Base-by-base conservation (phyloP, 371 early-diverging fungal genomes). In the Mortierella sp. region DNA sequence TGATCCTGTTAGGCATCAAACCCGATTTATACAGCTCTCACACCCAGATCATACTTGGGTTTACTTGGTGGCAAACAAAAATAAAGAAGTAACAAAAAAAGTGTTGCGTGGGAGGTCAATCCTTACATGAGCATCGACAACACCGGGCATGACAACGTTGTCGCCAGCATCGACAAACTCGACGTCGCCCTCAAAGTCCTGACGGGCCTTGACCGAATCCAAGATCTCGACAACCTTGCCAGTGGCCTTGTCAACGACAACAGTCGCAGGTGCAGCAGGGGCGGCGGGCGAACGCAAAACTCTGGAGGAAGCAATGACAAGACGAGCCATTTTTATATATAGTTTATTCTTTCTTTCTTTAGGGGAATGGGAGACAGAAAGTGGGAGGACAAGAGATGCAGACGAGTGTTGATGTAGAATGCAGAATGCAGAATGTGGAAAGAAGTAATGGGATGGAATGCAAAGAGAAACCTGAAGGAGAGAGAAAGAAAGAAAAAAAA, bases 91-190 rank as follows among this genome's bases (percentile, higher is more conserved):
- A n/a, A n/a, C n/a, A n/a, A n/a, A n/a, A n/a, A n/a, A n/a, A n/a
- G n/a, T n/a, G n/a, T n/a, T n/a, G n/a, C n/a, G n/a, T n/a, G n/a
- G n/a, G n/a, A n/a, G n/a, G n/a, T n/a, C n/a, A 19, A 83, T 6
- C 23, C 51, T 51, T 74, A 74, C 91, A 73, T 94, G 94, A 37
- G 91, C 91, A 80, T 94, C 94, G 25, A 94, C 88, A 19, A 93
- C 66, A 30, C 93, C 94, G 29, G 93, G 87, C 87, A 93, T 91
- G 44, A 94, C 79, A 14, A 94, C 82, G 63, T 85, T 82, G 51
- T 86, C 82, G 52, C 86, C 84, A 25, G 86, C 87, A 51, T 87
- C 83, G 12, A 88, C 37, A 56, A 81, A 66, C 15, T 83, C 84
- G 4, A 65, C 73, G 45, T 56, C 53, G 30, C 25, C 53, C 23